phyloP scores from a whole-genome alignment of 83 land plant species.

The Diphasiastrum complanatum region DNA sequence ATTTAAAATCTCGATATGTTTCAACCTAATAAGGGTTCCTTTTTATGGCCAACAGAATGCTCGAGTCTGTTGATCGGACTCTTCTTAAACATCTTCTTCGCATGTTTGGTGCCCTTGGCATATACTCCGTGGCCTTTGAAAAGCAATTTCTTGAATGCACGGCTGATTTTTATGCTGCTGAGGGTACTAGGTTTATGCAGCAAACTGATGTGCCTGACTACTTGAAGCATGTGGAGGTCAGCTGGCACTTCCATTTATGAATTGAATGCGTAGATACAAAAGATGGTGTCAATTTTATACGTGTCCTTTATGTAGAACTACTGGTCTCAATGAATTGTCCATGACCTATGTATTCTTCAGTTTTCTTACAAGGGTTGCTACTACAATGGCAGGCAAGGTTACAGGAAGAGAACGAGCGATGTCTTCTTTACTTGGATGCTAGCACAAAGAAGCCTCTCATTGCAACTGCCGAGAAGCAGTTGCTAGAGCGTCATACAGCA shows the following conservation, averaged over 20 bases:
- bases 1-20: too few species aligned
- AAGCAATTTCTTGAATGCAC: constrained; percentile 85
- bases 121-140: constrained; percentile 90
- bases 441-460: constrained; percentile 77
- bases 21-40: too few species aligned
- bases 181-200: constrained; percentile 91
- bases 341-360: too few species aligned
- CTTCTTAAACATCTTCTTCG: constrained; percentile 88
- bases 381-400: constrained; percentile 81
- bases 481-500: constrained; percentile 78
- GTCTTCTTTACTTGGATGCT: constrained; percentile 79
- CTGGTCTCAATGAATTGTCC: too few species aligned
- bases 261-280: too few species aligned
- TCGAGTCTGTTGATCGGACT: constrained; percentile 87
- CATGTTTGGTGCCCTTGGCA: constrained; percentile 97
- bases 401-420: constrained; percentile 96
- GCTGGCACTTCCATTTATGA: too few species aligned
- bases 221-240: constrained; percentile 93
- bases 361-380: too few species aligned
- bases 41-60: too few species aligned
- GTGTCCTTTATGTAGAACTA: too few species aligned
- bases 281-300: too few species aligned
- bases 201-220: constrained; percentile 96
- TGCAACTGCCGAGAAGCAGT: constrained; percentile 79
- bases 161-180: constrained; percentile 96